phyloP scores from a whole-genome alignment of 768 basidiomycete genomes.

The Boletus eberwhitei region DNA sequence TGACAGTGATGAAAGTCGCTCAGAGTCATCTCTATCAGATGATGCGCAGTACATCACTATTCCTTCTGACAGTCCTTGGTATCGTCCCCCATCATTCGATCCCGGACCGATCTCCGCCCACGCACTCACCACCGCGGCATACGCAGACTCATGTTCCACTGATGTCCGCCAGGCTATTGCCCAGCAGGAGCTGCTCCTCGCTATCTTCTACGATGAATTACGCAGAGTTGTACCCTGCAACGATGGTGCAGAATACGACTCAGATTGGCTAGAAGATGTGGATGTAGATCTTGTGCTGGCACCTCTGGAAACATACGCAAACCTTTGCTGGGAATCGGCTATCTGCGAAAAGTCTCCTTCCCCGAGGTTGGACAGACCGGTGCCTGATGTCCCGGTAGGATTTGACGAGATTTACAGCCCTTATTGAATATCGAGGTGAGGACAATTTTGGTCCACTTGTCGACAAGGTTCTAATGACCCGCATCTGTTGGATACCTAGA shows the following conservation, averaged over 20 bases:
- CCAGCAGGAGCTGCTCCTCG: constrained; percentile 32
- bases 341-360: constrained; percentile 19
- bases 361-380: constrained; percentile 7
- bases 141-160: constrained; percentile 27
- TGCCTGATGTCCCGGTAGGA: constrained; percentile 29
- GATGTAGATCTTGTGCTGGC: constrained; percentile 29
- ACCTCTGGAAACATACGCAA: constrained; percentile 27
- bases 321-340: constrained; percentile 30
- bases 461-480: neutral
- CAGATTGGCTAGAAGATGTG: constrained; percentile 27
- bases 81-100: constrained; percentile 29
- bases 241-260: constrained; percentile 13
- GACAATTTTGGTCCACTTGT: neutral
- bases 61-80: constrained; percentile 39
- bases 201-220: constrained; percentile 31
- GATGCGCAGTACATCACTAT: constrained; percentile 41
- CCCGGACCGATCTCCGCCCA: constrained; percentile 23
- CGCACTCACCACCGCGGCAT: constrained; percentile 17
- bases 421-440: constrained; percentile 17
- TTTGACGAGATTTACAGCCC: constrained; percentile 22
- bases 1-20: constrained; percentile 21
- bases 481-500: neutral
- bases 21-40: constrained; percentile 19
- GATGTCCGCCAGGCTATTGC: constrained; percentile 33
- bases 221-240: constrained; percentile 20